These are phyloP conservation scores for Podila verticillata DNA, from an alignment of 192 early-diverging fungal species.

Conservation along the genomic window DNA sequence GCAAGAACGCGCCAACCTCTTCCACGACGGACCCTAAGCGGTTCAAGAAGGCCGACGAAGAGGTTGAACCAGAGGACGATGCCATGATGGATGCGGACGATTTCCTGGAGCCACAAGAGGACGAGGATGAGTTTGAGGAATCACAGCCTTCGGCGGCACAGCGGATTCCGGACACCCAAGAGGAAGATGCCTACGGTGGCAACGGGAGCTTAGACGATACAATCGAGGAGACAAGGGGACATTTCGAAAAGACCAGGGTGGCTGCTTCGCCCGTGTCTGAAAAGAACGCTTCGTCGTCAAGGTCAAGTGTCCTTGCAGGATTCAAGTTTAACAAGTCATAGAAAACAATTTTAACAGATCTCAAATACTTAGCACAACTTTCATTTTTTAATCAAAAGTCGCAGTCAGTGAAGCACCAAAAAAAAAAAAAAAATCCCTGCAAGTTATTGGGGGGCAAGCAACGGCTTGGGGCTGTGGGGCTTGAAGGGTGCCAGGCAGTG, in stretches of 20 bases:
- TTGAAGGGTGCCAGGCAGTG: too few species aligned
- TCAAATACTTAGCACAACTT: too few species aligned
- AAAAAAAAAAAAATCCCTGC: too few species aligned
- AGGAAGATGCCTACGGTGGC: conserved; percentile 4
- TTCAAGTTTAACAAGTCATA: conserved; percentile 37
- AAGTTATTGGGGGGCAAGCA: too few species aligned
- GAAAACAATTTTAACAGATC: too few species aligned
- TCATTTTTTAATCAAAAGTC: too few species aligned
- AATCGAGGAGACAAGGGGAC: conserved; percentile 33
- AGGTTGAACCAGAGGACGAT: not conserved
- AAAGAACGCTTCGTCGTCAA: conserved; percentile 4
- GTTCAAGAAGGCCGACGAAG: conserved; percentile 28
- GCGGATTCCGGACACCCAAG: conserved; percentile 31
- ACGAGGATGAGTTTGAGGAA: conserved; percentile 7
- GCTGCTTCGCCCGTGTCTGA: conserved; percentile 18
- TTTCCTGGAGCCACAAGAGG: conserved; percentile 23
- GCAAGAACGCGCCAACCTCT: not conserved
- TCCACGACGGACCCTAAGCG: conserved; percentile 10
- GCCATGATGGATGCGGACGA: conserved; percentile 42
- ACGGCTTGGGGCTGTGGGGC: too few species aligned
- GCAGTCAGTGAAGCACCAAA: too few species aligned
- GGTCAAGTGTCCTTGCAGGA: conserved; percentile 20
- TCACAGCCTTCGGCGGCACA: conserved; percentile 9
- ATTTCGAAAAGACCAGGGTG: conserved; percentile 33
- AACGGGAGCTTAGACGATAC: conserved; percentile 13